phyloP scores from a whole-genome alignment of 768 basidiomycete species.

The Tricholoma terreum region DNA sequence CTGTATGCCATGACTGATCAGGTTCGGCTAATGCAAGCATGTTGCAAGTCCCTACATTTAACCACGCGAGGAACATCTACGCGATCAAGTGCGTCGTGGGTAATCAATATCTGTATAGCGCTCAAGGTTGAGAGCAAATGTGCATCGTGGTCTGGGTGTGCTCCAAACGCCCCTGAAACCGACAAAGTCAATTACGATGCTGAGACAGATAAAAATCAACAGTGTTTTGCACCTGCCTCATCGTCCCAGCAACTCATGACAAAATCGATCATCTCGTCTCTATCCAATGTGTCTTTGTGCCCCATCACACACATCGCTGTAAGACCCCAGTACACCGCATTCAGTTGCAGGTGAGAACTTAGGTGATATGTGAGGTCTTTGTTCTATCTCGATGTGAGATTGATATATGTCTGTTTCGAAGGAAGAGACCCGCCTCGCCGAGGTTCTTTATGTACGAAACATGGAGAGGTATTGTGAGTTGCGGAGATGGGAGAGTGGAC shows the following conservation, averaged over 20 bases:
- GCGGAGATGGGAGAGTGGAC: background rate
- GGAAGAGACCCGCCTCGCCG: constrained; percentile 48
- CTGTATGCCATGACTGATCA: constrained; percentile 36
- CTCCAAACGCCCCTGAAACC: constrained; percentile 78
- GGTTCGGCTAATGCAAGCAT: background rate
- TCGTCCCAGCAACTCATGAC: constrained; percentile 97
- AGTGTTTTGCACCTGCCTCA: constrained; percentile 57
- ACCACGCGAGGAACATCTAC: constrained; percentile 69
- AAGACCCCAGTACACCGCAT: constrained; percentile 96
- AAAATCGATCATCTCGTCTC: constrained; percentile 82
- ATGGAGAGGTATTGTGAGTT: constrained; percentile 53
- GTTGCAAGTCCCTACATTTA: constrained; percentile 52
- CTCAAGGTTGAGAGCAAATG: constrained; percentile 85
- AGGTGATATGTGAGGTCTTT: constrained; percentile 85
- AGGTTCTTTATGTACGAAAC: constrained; percentile 75
- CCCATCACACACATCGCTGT: constrained; percentile 84
- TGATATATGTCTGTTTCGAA: background rate
- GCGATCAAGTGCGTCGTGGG: constrained; percentile 74
- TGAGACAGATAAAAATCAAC: background rate
- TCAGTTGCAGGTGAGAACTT: constrained; percentile 90
- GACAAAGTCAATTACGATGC: background rate
- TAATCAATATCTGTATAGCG: constrained; percentile 88
- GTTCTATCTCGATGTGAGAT: constrained; percentile 40
- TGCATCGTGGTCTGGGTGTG: constrained; percentile 91
- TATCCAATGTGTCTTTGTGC: constrained; percentile 70